Conservation (phyloP, 768 basidiomycete genomes). For the Piloderma croceum region DNA sequence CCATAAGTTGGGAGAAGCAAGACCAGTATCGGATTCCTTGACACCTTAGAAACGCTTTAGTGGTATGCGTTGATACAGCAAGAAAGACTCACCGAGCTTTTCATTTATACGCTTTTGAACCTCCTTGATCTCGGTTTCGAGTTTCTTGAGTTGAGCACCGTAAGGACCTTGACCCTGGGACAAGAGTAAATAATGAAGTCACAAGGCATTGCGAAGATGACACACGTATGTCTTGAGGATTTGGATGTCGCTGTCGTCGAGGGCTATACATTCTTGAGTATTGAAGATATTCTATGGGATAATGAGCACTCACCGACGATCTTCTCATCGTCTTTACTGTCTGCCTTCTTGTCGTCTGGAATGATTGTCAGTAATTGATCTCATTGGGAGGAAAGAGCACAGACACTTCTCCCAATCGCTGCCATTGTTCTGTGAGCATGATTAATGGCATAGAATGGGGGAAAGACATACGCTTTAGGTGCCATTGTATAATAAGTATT, state of each 20-base stretch:
- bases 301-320: constrained; percentile 61
- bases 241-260: constrained; percentile 98
- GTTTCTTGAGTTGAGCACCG: constrained; percentile 79
- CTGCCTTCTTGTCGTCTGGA: constrained; percentile 77
- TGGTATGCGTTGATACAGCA: no score
- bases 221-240: constrained; percentile 96
- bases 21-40: constrained; percentile 97
- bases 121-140: constrained; percentile 89
- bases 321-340: constrained; percentile 90
- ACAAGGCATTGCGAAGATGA: background rate
- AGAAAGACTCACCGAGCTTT: constrained; percentile 67
- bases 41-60: no score
- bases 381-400: constrained; percentile 16
- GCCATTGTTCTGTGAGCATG: constrained; percentile 13
- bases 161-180: constrained; percentile 96
- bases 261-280: constrained; percentile 43
- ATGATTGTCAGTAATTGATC: constrained; percentile 9
- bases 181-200: constrained; percentile 4
- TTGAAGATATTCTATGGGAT: background rate
- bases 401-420: constrained; percentile 99
- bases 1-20: constrained; percentile 96
- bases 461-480: constrained; percentile 80
- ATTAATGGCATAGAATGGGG: background rate
- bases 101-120: constrained; percentile 97
- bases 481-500: constrained; percentile 58